Percentiles rank a stretch among this genome's conserved stretches.
Conservation (phyloP, 805 yeast genomes). For the Sugiyamaella floridensis region DNA sequence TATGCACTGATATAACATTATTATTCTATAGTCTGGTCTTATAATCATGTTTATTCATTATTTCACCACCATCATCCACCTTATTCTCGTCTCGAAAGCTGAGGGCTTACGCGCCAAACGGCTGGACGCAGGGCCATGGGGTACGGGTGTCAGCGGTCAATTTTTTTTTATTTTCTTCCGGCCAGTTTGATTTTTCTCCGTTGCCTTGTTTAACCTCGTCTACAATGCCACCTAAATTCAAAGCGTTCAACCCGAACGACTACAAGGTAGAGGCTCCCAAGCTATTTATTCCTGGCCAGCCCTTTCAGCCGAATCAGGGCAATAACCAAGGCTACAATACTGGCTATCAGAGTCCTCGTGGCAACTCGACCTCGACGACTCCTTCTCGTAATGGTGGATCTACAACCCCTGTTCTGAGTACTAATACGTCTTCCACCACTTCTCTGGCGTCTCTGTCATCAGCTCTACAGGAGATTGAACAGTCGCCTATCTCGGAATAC, state of each 20-base stretch:
- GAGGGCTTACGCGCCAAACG: slow-evolving; percentile 2
- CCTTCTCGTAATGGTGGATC: slow-evolving; percentile 12
- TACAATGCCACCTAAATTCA: slow-evolving; percentile 13
- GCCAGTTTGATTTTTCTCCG: not conserved
- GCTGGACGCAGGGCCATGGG: not conserved
- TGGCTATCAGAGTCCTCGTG: slow-evolving; percentile 5
- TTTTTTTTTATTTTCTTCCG: slow-evolving; percentile 6
- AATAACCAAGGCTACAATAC: not conserved
- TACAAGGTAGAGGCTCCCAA: not conserved
- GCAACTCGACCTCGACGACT: not conserved
- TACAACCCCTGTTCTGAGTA: slow-evolving; percentile 23
- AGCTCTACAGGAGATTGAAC: slow-evolving; percentile 59
- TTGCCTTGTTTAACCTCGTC: not conserved
- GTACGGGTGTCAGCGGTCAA: not conserved
- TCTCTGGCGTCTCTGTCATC: slow-evolving; percentile 67
- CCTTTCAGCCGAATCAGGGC: slow-evolving; percentile 2
- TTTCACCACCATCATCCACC: not conserved
- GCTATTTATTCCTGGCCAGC: slow-evolving; percentile 5
- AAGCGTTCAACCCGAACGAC: slow-evolving; percentile 6
- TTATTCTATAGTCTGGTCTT: too few relatives aligned
- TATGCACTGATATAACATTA: too few relatives aligned
- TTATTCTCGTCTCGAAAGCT: not conserved
- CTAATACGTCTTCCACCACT: slow-evolving; percentile 48
- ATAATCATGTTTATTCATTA: not conserved
- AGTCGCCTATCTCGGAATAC: slow-evolving; percentile 59